These are phyloP conservation scores for Grigorovia yakushimaensis DNA, from an alignment of 805 yeast genomes.

Conservation along the genomic window DNA sequence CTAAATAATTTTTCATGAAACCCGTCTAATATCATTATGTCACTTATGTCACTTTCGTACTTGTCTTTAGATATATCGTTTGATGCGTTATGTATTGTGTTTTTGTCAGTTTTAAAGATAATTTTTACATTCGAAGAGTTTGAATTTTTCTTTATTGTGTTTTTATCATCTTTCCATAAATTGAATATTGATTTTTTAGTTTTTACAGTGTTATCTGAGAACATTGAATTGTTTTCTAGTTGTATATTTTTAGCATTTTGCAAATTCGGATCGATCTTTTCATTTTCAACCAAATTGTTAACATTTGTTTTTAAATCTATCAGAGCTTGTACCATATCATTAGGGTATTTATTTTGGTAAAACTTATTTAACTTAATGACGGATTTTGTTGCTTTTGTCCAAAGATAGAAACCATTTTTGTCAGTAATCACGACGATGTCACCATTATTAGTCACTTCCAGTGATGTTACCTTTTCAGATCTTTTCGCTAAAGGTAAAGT, in stretches of 20 bases:
- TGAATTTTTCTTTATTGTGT: background rate
- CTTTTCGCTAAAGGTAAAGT: slow-evolving; percentile 3
- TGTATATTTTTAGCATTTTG: background rate
- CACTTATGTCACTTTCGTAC: background rate
- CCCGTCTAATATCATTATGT: slow-evolving; percentile 17
- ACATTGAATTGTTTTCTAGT: slow-evolving; percentile 6
- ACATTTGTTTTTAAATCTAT: slow-evolving; percentile 8
- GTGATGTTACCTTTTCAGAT: slow-evolving; percentile 14
- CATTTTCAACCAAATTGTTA: background rate
- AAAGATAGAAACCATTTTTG: slow-evolving; percentile 13
- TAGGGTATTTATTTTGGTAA: slow-evolving; percentile 14
- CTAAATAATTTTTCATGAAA: slow-evolving; percentile 8
- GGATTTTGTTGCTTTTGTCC: slow-evolving; percentile 6
- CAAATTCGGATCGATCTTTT: background rate
- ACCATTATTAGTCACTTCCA: slow-evolving; percentile 10
- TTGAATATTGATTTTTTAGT: slow-evolving; percentile 14
- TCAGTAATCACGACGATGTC: slow-evolving; percentile 15
- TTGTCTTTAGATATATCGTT: background rate
- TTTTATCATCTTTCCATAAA: slow-evolving; percentile 12
- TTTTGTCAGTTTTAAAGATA: background rate
- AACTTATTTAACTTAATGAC: slow-evolving; percentile 14
- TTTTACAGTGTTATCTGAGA: slow-evolving; percentile 6
- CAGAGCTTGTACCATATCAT: slow-evolving; percentile 13
- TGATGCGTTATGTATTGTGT: background rate
- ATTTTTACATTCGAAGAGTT: background rate